Percentiles rank a stretch among this genome's conserved stretches.
These are phyloP conservation scores for Aspergillus conjunctus DNA, from an alignment of 495 filamentous ascomycete genomes.

Conservation along the genomic window DNA sequence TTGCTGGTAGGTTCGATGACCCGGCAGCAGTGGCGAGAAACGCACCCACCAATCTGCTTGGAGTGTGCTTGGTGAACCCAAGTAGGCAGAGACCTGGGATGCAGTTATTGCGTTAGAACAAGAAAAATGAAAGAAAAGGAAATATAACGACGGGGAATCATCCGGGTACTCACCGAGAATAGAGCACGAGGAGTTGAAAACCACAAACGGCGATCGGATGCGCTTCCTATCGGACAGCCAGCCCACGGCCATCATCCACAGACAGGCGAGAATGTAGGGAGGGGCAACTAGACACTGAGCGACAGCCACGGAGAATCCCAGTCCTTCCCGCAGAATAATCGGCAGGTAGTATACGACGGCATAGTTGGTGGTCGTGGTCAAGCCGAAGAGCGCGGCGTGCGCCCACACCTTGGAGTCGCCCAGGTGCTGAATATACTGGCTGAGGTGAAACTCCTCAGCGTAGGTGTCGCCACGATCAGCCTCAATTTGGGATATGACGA, in stretches of 20 bases:
- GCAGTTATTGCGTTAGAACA: background rate
- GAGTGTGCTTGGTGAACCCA: background rate
- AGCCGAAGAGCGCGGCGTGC: constrained; percentile 51
- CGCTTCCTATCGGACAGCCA: constrained; percentile 52
- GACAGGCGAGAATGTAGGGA: constrained; percentile 37
- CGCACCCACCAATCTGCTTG: background rate
- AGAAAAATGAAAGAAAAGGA: background rate
- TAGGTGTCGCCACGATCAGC: background rate
- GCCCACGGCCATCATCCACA: constrained; percentile 52
- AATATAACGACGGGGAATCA: background rate
- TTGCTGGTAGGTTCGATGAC: background rate
- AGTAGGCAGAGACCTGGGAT: background rate
- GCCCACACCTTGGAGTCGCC: constrained; percentile 49
- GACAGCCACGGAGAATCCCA: constrained; percentile 58
- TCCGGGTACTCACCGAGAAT: background rate
- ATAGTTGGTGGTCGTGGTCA: constrained; percentile 53
- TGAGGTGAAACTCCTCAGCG: background rate
- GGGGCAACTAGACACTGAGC: constrained; percentile 60
- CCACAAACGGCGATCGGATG: constrained; percentile 53
- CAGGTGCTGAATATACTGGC: background rate
- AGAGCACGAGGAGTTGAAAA: constrained; percentile 45
- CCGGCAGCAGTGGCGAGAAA: background rate
- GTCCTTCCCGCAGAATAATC: constrained; percentile 62
- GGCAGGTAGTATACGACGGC: constrained; percentile 63
- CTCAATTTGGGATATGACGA: background rate